These are phyloP conservation scores for Fusarium oligoseptatum DNA, from an alignment of 2,329 filamentous ascomycete species.

Conservation along the genomic window DNA sequence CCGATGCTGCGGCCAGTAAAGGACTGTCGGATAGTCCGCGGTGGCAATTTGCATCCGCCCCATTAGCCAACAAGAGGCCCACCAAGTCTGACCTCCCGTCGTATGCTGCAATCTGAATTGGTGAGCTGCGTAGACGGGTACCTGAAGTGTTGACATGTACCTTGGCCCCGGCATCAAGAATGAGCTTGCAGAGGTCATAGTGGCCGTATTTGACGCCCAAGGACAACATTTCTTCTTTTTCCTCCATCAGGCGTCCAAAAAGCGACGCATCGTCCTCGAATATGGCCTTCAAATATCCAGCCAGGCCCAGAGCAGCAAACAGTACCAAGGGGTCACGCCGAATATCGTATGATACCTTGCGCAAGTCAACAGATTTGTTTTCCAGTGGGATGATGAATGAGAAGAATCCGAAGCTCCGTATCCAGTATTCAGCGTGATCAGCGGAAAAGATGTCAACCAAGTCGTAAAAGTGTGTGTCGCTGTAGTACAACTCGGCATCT, in stretches of 20 bases:
- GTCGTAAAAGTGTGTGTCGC: not conserved
- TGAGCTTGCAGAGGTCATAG: not conserved
- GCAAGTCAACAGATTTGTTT: not conserved
- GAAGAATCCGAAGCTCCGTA: not conserved
- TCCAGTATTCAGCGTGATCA: not conserved
- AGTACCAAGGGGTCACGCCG: not conserved
- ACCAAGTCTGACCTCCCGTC: not conserved
- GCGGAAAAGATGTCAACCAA: not conserved
- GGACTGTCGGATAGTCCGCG: not conserved
- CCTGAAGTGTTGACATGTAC: not conserved
- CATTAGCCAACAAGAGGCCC: not conserved
- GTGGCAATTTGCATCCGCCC: not conserved
- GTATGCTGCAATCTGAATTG: not conserved
- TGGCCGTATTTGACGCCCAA: not conserved
- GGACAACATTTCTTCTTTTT: not conserved
- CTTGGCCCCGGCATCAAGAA: not conserved
- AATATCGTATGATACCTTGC: not conserved
- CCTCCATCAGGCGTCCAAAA: not conserved
- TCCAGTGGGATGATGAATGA: not conserved
- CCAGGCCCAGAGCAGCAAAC: not conserved
- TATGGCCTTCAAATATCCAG: not conserved
- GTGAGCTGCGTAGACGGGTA: not conserved
- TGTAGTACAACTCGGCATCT: not conserved
- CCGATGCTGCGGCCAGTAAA: not conserved
- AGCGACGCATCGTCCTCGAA: not conserved